Evolutionary conservation across 495 filamentous ascomycete genomes (phyloP).

Genomic region (Melanomma pulvis-pyrius): DNA sequence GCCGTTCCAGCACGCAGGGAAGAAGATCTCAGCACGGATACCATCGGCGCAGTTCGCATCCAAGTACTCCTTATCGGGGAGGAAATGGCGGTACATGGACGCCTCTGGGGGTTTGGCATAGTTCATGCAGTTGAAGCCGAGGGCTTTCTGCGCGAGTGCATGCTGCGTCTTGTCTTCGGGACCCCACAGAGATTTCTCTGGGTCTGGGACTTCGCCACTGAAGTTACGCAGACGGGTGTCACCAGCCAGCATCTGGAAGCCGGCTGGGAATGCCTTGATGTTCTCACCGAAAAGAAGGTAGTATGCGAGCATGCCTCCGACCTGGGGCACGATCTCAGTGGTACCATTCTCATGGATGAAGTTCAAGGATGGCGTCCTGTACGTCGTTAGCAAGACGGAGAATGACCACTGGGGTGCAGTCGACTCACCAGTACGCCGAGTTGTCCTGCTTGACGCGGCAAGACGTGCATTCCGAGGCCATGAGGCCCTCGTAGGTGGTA

Average conservation of each 20-base stretch:
- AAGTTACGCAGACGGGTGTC: slow-evolving; percentile 70
- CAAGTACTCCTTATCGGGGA: slow-evolving; percentile 78
- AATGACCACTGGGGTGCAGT: slow-evolving; percentile 16
- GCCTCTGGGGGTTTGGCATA: slow-evolving; percentile 64
- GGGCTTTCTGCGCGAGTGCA: slow-evolving; percentile 73
- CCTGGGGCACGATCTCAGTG: slow-evolving; percentile 55
- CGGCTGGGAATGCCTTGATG: slow-evolving; percentile 73
- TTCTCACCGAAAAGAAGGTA: slow-evolving; percentile 67
- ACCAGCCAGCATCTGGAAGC: slow-evolving; percentile 87
- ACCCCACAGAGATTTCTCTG: slow-evolving; percentile 72
- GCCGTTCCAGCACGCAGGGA: slow-evolving; percentile 92
- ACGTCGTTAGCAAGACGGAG: neutral
- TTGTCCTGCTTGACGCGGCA: slow-evolving; percentile 62
- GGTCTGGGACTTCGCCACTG: slow-evolving; percentile 68
- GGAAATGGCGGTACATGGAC: slow-evolving; percentile 74
- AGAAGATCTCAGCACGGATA: slow-evolving; percentile 80
- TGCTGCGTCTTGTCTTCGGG: slow-evolving; percentile 60
- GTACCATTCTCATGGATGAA: slow-evolving; percentile 61
- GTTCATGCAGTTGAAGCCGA: slow-evolving; percentile 93
- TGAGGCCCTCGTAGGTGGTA: slow-evolving; percentile 50
- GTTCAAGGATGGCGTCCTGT: slow-evolving; percentile 54
- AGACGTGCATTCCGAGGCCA: slow-evolving; percentile 57
- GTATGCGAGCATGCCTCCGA: slow-evolving; percentile 68
- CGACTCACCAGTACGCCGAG: slow-evolving; percentile 60
- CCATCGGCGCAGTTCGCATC: slow-evolving; percentile 77